phyloP scores from a whole-genome alignment of 2,329 filamentous ascomycete species.

The Apiospora malaysiana region DNA sequence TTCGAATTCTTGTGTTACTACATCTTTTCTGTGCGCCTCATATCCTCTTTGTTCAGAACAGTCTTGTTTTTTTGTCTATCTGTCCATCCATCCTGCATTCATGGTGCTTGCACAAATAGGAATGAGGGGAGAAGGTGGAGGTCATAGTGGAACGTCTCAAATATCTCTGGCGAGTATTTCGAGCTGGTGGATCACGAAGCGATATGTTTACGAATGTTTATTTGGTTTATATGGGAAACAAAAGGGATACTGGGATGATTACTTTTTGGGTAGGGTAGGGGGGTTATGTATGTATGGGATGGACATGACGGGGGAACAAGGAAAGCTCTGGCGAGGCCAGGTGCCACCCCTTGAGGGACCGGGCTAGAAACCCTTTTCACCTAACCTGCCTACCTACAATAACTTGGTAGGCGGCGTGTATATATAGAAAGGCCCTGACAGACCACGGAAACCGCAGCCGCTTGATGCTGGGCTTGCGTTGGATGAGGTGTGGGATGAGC shows the following conservation, averaged over 20 bases:
- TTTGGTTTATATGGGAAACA: not conserved
- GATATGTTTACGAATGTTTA: slow-evolving; percentile 19
- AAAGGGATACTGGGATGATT: slow-evolving; percentile 1
- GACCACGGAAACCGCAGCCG: slow-evolving; percentile 14
- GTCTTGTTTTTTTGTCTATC: not conserved
- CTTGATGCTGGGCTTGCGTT: slow-evolving; percentile 17
- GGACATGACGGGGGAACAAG: not conserved
- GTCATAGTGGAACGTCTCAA: slow-evolving; percentile 4
- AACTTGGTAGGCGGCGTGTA: not conserved
- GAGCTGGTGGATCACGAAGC: slow-evolving; percentile 21
- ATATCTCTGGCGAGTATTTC: slow-evolving; percentile 8
- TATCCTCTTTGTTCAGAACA: not conserved
- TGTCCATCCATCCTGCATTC: not conserved
- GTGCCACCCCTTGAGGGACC: not conserved
- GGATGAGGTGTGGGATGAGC: slow-evolving; percentile 15
- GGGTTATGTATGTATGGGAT: not conserved
- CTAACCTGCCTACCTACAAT: not conserved
- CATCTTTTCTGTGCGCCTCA: not conserved
- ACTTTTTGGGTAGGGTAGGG: not conserved
- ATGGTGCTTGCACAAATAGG: slow-evolving; percentile 5
- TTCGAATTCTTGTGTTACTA: slow-evolving; percentile 17
- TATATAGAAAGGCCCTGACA: slow-evolving; percentile 3
- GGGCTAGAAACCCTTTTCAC: not conserved
- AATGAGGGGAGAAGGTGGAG: not conserved
- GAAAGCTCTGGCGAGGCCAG: slow-evolving; percentile 20